Base-by-base conservation (phyloP, 345 rosid species). In the Raphanus sativus region DNA sequence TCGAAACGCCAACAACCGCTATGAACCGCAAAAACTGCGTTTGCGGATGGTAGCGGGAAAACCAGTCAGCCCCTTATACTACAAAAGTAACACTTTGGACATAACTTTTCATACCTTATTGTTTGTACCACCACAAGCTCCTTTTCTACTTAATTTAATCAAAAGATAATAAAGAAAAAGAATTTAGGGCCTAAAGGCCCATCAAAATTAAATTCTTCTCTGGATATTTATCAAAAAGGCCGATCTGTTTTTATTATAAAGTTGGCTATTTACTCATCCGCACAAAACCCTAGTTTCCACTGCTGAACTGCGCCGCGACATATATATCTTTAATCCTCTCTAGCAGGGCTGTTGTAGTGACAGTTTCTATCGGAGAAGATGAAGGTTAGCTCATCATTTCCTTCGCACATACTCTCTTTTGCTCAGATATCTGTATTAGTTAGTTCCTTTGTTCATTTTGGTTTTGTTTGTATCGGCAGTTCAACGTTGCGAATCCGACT, bases 401-500 rank as follows among this genome's bases (percentile, higher is more conserved):
- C 67, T 62, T 62, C 11, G 13, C 21, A 1, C 13, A n/a, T n/a
- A 2, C 10, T n/a, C 38, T 65, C 21, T 17, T 11, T 54, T 60
- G 0, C 65, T 26, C 11, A 15, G 12, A 15, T 32, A 62, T 62
- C 42, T 34, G 9, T 68, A 13, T 30, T 24, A 10, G 7, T n/a
- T n/a, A n/a, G n/a, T 38, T 63, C 36, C 29, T 52, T 32, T 75
- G 6, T 16, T 70, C 28, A 69, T 42, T 2, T 73, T 54, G 36
- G 24, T 3, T 10, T 66, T 58, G 4, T 58, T 36, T 52, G 8
- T 67, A 24, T 71, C 52, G 3, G 77, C 79, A 86, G 88, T 79
- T 84, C 70, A 86, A 86, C 77, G 72, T 86, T 38, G 89, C 87
- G 12, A 80, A 84, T 69, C 89, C 87, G 21, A 84, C 87, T 16